phyloP scores from a whole-genome alignment of 2,329 filamentous ascomycete species.

The Thermothelomyces thermophilus region DNA sequence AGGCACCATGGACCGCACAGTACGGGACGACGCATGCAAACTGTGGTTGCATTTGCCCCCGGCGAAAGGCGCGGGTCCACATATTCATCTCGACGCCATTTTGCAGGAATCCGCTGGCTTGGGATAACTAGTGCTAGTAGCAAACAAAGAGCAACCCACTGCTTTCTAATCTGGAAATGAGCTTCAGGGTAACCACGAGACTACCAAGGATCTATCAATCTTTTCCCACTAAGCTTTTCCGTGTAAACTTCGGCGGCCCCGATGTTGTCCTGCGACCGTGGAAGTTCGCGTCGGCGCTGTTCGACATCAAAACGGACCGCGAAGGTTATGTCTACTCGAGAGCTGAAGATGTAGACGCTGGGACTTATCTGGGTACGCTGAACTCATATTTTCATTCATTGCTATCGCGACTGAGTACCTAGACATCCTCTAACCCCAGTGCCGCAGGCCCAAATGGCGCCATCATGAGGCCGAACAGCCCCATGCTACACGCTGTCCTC shows the following conservation, averaged over 20 bases:
- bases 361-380: background rate
- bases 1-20: no score
- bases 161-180: no score
- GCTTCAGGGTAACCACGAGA: background rate
- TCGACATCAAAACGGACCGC: background rate
- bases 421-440: background rate
- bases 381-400: background rate
- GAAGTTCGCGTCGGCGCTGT: background rate
- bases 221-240: background rate
- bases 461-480: background rate
- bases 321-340: background rate
- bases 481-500: background rate
- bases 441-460: background rate
- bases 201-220: background rate
- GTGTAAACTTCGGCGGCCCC: background rate
- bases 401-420: background rate
- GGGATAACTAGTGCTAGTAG: no score
- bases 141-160: no score
- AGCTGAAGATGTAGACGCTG: background rate
- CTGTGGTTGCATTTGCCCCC: no score
- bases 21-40: no score
- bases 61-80: no score
- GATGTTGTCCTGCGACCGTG: background rate
- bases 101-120: no score
- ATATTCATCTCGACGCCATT: no score